Percentiles rank a stretch among this genome's conserved stretches.
These are phyloP conservation scores for Liquidambar formosana DNA, from an alignment of 164 flowering plant species.

Conservation along the genomic window DNA sequence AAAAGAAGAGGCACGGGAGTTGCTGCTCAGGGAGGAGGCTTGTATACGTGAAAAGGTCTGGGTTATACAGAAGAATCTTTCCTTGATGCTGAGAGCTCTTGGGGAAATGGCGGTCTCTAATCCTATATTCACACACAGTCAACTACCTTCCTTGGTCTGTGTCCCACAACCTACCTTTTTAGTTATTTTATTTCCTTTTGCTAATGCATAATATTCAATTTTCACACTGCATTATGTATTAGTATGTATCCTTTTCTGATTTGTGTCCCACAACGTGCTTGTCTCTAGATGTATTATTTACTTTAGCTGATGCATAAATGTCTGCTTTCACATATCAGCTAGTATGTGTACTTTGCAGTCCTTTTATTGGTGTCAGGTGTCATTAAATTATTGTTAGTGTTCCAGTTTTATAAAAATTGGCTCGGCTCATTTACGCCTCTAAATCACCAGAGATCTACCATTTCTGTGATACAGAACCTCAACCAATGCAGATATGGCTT, in stretches of 20 bases:
- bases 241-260: not conserved
- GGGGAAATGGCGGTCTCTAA: slow-evolving; percentile 88
- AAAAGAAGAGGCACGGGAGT: slow-evolving; percentile 94
- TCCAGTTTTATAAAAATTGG: too few species aligned
- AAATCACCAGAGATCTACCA: too few species aligned
- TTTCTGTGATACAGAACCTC: too few species aligned
- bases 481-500: too few species aligned
- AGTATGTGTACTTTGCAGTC: too few species aligned
- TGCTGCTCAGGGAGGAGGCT: slow-evolving; percentile 79
- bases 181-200: not conserved
- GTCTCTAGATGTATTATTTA: too few species aligned
- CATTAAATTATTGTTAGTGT: too few species aligned
- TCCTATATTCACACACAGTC: slow-evolving; percentile 89
- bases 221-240: not conserved
- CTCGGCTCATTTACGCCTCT: too few species aligned
- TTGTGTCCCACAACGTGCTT: too few species aligned
- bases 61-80: slow-evolving; percentile 62
- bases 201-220: not conserved
- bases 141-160: slow-evolving; percentile 87
- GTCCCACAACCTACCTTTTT: slow-evolving; percentile 2
- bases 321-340: too few species aligned
- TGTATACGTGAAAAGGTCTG: slow-evolving; percentile 67
- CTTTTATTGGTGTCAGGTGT: too few species aligned
- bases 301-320: too few species aligned
- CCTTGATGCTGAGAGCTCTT: slow-evolving; percentile 73